These are phyloP conservation scores for Suillus subalutaceus DNA, from an alignment of 768 basidiomycete genomes.

Conservation along the genomic window DNA sequence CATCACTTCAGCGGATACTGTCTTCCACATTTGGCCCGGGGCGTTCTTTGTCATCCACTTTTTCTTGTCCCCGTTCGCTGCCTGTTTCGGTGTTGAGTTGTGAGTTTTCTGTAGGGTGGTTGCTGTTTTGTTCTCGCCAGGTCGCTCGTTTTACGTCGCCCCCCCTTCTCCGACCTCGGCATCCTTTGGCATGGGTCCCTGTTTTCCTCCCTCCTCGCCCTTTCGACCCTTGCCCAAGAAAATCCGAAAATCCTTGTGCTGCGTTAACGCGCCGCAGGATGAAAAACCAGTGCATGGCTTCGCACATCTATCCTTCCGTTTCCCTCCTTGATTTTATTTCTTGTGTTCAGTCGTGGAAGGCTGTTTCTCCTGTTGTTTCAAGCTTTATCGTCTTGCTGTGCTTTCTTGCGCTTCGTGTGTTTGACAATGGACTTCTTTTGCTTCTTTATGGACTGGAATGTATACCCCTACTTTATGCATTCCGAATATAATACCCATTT, in stretches of 20 bases:
- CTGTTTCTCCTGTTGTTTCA: constrained; percentile 6
- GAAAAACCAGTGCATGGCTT: constrained; percentile 1
- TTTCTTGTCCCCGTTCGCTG: neutral
- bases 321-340: neutral
- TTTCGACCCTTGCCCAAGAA: constrained; percentile 1
- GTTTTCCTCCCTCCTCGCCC: neutral
- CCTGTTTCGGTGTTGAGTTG: constrained; percentile 2
- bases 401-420: neutral
- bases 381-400: neutral
- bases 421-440: neutral
- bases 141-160: neutral
- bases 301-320: constrained; percentile 2
- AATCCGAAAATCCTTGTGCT: constrained; percentile 2
- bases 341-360: constrained; percentile 5
- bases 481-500: neutral
- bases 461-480: neutral
- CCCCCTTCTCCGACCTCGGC: constrained; percentile 2
- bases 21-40: constrained; percentile 4
- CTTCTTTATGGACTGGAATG: neutral
- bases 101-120: neutral
- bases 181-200: constrained; percentile 1
- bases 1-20: neutral
- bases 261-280: constrained; percentile 8
- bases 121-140: neutral
- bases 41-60: neutral